Conservation (phyloP, 495 filamentous ascomycete genomes). For the Monascus purpureus region DNA sequence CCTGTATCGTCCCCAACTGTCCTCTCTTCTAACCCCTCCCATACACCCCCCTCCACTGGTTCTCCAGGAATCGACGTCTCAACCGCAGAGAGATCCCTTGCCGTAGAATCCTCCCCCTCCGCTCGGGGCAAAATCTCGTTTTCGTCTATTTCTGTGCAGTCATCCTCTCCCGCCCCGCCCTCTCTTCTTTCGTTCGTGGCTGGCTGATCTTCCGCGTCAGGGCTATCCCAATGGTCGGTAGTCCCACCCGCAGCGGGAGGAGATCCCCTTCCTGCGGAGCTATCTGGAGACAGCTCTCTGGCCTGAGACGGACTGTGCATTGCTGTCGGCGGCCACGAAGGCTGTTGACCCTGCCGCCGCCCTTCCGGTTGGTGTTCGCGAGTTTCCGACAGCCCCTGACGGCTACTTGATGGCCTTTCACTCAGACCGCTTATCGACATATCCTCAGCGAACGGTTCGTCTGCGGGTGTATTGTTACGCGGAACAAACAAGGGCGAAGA, state of each 20-base stretch:
- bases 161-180: background rate
- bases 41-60: background rate
- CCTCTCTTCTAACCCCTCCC: background rate
- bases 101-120: background rate
- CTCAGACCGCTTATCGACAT: background rate
- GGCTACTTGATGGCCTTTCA: background rate
- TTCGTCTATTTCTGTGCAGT: background rate
- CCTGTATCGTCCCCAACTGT: background rate
- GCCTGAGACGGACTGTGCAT: background rate
- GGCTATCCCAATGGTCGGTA: background rate
- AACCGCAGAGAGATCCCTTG: background rate
- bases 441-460: background rate
- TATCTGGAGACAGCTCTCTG: background rate
- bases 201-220: background rate
- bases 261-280: background rate
- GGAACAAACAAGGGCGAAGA: conserved; percentile 1
- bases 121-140: background rate
- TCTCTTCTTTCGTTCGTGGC: background rate
- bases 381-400: background rate
- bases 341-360: background rate
- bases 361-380: background rate
- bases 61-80: background rate
- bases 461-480: background rate
- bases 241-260: background rate
- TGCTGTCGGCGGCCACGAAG: background rate